A percentile compares a stretch with the other conserved stretches of the same genome.
Evolutionary conservation across 2,329 filamentous ascomycete species (phyloP).

Genomic region (Aspergillus brasiliensis): DNA sequence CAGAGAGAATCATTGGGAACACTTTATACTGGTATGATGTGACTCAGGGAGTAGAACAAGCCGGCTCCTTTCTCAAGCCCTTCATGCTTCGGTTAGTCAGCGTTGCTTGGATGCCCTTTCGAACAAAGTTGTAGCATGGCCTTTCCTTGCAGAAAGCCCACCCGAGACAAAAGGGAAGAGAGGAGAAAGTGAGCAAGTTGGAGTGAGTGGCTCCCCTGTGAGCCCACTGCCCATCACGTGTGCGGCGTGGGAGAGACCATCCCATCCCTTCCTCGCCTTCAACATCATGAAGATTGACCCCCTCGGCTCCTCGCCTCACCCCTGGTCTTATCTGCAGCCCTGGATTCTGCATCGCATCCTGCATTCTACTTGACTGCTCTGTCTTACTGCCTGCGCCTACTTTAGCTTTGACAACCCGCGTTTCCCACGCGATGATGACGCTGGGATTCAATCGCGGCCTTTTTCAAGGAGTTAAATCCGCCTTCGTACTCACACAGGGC

Average conservation of each 20-base stretch:
- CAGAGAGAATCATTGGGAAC: no score
- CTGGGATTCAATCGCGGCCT: background rate
- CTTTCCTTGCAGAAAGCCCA: slow-evolving; percentile 1
- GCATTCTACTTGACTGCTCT: slow-evolving; percentile 7
- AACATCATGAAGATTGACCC: background rate
- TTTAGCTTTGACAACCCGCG: background rate
- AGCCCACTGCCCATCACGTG: slow-evolving; percentile 12
- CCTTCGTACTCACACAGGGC: background rate
- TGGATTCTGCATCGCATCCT: slow-evolving; percentile 3
- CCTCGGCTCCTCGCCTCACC: background rate
- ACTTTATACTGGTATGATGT: no score
- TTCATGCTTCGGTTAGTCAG: background rate
- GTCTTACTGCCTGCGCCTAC: background rate
- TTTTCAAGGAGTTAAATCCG: background rate
- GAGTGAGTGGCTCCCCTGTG: background rate
- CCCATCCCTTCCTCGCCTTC: background rate
- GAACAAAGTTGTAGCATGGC: background rate
- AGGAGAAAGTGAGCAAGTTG: background rate
- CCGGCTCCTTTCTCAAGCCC: background rate
- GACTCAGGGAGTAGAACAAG: no score
- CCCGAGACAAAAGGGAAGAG: background rate
- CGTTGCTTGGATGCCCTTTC: background rate
- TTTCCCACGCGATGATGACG: slow-evolving; percentile 7
- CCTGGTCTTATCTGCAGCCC: background rate
- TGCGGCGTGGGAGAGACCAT: slow-evolving; percentile 2